Conservation (phyloP, 164 flowering plant genomes). For the Paratinospora sagittata region DNA sequence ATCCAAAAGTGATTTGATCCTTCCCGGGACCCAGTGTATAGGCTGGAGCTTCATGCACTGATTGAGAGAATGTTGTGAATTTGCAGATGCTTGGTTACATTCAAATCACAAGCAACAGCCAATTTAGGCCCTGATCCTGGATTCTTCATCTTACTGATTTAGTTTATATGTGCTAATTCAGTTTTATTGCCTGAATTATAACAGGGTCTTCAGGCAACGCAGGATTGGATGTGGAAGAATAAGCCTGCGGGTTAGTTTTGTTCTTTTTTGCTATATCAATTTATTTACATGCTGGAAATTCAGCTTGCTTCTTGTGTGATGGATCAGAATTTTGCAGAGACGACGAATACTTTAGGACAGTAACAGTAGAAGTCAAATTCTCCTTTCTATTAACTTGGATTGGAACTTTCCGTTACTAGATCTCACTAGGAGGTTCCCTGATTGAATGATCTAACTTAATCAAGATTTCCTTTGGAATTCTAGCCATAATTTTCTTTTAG, state of each 20-base stretch:
- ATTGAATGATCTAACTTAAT: background rate
- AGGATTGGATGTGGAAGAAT: conserved; percentile 80
- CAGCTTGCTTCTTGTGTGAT: background rate
- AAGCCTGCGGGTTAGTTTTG: conserved; percentile 50
- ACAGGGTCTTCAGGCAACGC: conserved; percentile 54
- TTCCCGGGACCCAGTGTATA: too few species aligned
- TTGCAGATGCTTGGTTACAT: conserved; percentile 42
- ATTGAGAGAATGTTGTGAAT: background rate
- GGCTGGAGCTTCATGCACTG: too few species aligned
- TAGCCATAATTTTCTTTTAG: background rate
- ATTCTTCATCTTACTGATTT: background rate
- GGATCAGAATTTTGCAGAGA: background rate
- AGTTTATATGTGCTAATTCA: background rate
- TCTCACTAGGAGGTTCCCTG: background rate
- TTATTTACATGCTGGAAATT: background rate
- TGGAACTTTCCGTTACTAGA: background rate
- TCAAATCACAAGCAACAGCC: conserved; percentile 22
- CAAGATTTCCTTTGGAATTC: background rate
- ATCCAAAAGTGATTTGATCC: too few species aligned
- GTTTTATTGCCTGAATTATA: conserved; percentile 7
- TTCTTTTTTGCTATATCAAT: background rate
- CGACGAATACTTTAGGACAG: background rate
- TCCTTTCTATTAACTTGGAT: background rate
- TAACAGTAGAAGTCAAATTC: background rate
- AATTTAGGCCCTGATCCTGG: conserved; percentile 34